Conservation (phyloP, 352 stramenopile genomes). For the Phytophthora pisi region DNA sequence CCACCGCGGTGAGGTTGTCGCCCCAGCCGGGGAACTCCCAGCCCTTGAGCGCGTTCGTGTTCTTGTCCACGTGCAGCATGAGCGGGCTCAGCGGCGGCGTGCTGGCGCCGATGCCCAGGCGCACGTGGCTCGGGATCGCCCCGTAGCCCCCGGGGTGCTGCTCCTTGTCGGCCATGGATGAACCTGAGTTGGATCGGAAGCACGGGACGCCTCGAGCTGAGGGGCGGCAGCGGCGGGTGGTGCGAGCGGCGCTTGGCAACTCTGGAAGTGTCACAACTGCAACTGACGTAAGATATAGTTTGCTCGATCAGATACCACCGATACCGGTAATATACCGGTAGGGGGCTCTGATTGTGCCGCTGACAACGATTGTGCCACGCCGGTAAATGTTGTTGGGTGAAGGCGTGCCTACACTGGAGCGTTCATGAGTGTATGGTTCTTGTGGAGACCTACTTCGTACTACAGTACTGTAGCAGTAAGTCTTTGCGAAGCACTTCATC, state of each 20-base stretch:
- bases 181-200: conserved; percentile 16
- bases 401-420: no score
- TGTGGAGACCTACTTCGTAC: no score
- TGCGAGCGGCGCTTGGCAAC: conserved; percentile 15
- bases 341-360: no score
- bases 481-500: no score
- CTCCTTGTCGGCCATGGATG: conserved; percentile 33
- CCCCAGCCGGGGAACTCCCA: conserved; percentile 91
- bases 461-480: no score
- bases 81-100: conserved; percentile 68
- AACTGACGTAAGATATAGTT: conserved; percentile 8
- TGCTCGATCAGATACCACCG: conserved; percentile 11
- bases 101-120: conserved; percentile 39
- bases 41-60: conserved; percentile 68
- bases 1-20: conserved; percentile 60
- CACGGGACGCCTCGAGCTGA: not conserved
- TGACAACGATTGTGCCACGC: no score
- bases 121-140: conserved; percentile 53
- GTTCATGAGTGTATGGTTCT: no score
- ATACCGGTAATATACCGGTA: no score
- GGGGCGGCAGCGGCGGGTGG: not conserved
- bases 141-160: conserved; percentile 58
- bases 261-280: conserved; percentile 12
- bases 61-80: conserved; percentile 78
- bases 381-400: no score